Evolutionary conservation across 495 filamentous ascomycete genomes (phyloP).

Genomic region (Rusavskia elegans): DNA sequence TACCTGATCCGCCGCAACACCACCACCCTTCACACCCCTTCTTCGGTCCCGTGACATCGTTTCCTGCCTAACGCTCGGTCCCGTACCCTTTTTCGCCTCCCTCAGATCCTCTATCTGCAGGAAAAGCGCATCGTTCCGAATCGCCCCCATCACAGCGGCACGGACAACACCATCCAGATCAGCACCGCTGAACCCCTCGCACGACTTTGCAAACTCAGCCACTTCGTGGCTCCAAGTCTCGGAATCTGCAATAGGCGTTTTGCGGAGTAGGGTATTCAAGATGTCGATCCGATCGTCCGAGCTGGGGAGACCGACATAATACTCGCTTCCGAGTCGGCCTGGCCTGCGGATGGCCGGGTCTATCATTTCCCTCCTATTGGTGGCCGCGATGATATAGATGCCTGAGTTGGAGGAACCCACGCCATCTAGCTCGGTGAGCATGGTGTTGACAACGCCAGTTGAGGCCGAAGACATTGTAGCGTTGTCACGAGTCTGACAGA

Average conservation of each 20-base stretch:
- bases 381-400: conserved; percentile 90
- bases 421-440: conserved; percentile 93
- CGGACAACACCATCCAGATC: conserved; percentile 67
- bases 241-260: conserved; percentile 33
- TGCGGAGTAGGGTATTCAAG: conserved; percentile 56
- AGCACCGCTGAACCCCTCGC: conserved; percentile 79
- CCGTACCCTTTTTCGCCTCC: no score
- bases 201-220: conserved; percentile 48
- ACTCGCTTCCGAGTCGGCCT: conserved; percentile 71
- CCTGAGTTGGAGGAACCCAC: conserved; percentile 55
- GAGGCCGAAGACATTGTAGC: conserved; percentile 59
- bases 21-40: no score
- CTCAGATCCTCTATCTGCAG: no score
- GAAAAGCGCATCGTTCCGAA: no score
- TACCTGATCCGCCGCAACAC: conserved; percentile 6
- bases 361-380: conserved; percentile 91
- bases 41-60: no score
- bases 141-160: conserved; percentile 34
- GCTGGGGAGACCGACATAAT: conserved; percentile 81
- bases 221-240: conserved; percentile 17
- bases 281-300: conserved; percentile 73
- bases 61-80: no score
- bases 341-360: conserved; percentile 90
- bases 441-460: conserved; percentile 82
- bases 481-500: conserved; percentile 74